A percentile compares a stretch with the other conserved stretches of the same genome.
These are phyloP conservation scores for Bryopsis sp. DNA, from an alignment of 139 green algal species.

Conservation along the genomic window DNA sequence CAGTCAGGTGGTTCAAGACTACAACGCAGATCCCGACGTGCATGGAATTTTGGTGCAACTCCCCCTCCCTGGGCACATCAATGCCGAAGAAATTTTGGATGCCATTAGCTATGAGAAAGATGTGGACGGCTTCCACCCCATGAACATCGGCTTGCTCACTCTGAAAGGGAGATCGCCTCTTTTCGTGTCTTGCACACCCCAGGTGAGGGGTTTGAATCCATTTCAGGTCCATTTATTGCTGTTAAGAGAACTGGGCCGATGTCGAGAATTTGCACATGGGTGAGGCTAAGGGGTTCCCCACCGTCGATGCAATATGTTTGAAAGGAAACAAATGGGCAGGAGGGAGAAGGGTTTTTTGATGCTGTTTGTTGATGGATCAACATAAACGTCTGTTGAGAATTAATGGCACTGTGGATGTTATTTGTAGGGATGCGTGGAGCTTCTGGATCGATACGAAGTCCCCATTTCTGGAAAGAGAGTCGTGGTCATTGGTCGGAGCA, in stretches of 20 bases:
- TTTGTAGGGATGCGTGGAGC: constrained; percentile 77
- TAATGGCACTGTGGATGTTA: neutral
- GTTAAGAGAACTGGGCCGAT: no score
- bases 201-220: neutral
- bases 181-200: constrained; percentile 9
- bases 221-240: no score
- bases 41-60: constrained; percentile 97
- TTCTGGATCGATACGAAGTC: constrained; percentile 54
- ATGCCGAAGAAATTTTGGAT: constrained; percentile 76
- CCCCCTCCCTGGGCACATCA: constrained; percentile 85
- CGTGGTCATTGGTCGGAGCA: constrained; percentile 85
- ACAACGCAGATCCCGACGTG: constrained; percentile 71
- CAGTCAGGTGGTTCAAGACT: constrained; percentile 18
- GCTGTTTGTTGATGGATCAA: no score
- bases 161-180: constrained; percentile 59
- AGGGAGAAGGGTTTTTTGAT: no score
- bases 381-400: no score
- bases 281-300: no score
- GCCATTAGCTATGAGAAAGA: constrained; percentile 81
- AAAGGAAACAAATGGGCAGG: neutral
- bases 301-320: neutral
- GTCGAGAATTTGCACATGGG: no score
- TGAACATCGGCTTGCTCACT: constrained; percentile 83
- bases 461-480: constrained; percentile 45
- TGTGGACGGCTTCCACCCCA: constrained; percentile 93